Conservation (phyloP, 148 eudicot genomes). For the Fagopyrum esculentum region DNA sequence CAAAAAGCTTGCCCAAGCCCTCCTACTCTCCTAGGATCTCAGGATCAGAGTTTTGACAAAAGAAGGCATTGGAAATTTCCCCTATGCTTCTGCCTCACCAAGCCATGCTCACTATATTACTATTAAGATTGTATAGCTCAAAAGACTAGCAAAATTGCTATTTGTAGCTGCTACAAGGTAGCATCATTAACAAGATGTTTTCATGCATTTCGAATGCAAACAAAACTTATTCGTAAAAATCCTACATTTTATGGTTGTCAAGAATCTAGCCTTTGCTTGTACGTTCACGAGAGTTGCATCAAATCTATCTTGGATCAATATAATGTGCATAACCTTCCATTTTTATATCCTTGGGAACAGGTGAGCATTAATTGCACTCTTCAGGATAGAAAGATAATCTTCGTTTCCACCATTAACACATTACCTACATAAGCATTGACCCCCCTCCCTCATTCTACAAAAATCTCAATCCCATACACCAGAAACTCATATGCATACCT, state of each 20-base stretch:
- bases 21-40: not conserved
- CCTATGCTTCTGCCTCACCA: not conserved
- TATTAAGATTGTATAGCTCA: not conserved
- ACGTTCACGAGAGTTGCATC: not conserved
- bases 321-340: not conserved
- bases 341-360: not conserved
- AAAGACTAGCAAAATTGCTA: not conserved
- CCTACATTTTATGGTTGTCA: not conserved
- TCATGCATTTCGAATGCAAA: not conserved
- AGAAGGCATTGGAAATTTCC: not conserved
- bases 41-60: not conserved
- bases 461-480: not conserved
- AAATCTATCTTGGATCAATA: not conserved
- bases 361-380: not conserved
- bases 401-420: not conserved
- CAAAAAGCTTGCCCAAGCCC: not conserved
- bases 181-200: not conserved
- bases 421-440: not conserved
- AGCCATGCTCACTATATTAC: not conserved
- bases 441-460: not conserved
- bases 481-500: no score
- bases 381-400: slow-evolving; percentile 1
- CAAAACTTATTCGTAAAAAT: not conserved
- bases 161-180: not conserved
- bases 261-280: not conserved